Evolutionary conservation across 2,329 filamentous ascomycete genomes (phyloP), one percentile per base, ranked within the genome.

Genomic region (Dactylonectria estremocensis): DNA sequence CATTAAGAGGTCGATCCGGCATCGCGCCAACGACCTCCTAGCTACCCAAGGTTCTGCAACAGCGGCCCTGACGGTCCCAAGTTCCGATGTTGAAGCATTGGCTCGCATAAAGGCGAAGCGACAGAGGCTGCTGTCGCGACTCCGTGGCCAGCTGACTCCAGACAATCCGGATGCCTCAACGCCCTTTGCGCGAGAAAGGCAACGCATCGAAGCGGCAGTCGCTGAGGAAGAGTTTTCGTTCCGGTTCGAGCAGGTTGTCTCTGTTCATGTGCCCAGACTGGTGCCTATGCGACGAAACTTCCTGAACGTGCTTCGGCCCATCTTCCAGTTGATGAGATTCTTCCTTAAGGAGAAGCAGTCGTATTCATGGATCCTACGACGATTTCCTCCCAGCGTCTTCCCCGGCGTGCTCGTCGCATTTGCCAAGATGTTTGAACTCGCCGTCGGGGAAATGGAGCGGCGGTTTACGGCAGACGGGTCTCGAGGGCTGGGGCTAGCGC

Each of bases 281-380:
- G 6, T 43, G 14, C 14, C 6, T 2, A 5, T 4, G 4, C 14
- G 14, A 7, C 14, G 58, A 22, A 66, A 54, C 46, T 66, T 70
- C n/a, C 4, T 37, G 37, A 33, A 56, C 7, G 35, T 70, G 20
- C 46, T 70, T 14, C 16, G 33, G 14, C 61, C 65, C 14, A 64
- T 70, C 53, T 70, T 68, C 45, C 45, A 70, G 59, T 49, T 70
- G 2, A 68, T 68, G 33, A 49, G 50, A 22, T 62, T 70, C 49
- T 68, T 70, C 61, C 40, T 64, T 5, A 16, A 58, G 22, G 57
- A 67, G 56, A 31, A 46, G 49, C 20, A 67, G 40, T 53, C 33
- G 16, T 70, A 61, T 35, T 20, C 61, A 3, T 18, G 59, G 9
- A 60, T 70, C 5, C 61, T 70, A 22, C 40, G 62, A 9, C 48